Percentiles rank a stretch among this genome's conserved stretches.
These are phyloP conservation scores for Boletus reticuloceps DNA, from an alignment of 768 basidiomycete genomes.

Conservation along the genomic window DNA sequence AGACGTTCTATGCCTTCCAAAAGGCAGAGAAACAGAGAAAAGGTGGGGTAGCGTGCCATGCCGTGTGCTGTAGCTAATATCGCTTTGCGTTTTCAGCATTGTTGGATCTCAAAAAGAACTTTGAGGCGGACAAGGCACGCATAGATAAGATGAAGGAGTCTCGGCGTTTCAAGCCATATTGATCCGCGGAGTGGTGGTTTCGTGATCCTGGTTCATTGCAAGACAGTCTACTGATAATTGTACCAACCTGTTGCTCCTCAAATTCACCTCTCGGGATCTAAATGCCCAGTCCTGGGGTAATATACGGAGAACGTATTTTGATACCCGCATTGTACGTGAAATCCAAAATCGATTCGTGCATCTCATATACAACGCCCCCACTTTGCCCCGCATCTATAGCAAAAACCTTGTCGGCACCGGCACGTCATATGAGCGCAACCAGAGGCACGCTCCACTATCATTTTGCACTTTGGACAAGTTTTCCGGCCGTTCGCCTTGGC, in stretches of 20 bases:
- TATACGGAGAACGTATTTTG: background rate
- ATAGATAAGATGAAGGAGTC: conserved; percentile 54
- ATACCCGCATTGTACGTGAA: background rate
- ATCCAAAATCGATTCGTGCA: background rate
- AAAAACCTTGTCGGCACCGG: conserved; percentile 35
- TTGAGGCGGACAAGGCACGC: conserved; percentile 81
- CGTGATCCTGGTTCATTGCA: no score
- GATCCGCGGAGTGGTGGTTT: no score
- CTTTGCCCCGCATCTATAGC: conserved; percentile 19
- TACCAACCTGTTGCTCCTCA: background rate
- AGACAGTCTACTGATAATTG: no score
- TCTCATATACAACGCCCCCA: conserved; percentile 9
- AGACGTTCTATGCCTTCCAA: conserved; percentile 87
- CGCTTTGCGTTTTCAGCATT: conserved; percentile 38
- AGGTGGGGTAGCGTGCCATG: conserved; percentile 43
- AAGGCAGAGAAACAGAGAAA: conserved; percentile 85
- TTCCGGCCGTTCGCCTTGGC: conserved; percentile 52
- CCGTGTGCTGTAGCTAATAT: background rate
- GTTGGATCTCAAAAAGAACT: conserved; percentile 66
- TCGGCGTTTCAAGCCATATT: conserved; percentile 87
- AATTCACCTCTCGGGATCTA: no score
- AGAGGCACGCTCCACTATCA: conserved; percentile 49
- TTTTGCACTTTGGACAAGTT: conserved; percentile 56
- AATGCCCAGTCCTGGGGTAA: background rate
- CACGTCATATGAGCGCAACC: conserved; percentile 66